Evolutionary conservation across 306 rosid species (phyloP), one percentile per base, ranked within the genome.

Genomic region (Cucurbita maxima): DNA sequence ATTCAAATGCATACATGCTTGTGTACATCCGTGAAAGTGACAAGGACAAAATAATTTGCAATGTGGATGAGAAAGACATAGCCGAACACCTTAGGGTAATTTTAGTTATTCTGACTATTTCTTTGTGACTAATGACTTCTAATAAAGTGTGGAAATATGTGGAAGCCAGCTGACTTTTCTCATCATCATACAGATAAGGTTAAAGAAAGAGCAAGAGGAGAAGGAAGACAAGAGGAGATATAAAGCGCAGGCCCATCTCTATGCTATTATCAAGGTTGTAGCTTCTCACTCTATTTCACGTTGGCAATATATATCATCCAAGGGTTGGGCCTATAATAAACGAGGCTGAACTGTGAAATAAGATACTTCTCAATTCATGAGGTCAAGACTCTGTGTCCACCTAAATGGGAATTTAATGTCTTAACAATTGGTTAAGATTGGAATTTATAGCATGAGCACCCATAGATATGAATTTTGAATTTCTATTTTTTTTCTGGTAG

Each of bases 1-100:
- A 84, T 83, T 93, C 98, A 7, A 93, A 93, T 77, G 98, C 97
- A 1, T 93, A 93, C 77, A 93, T 93, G 97, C 98, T 93, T 82
- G 97, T 93, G 41, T 93, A 93, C 78, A 86, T 93, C 59, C 91
- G 98, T 38, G 97, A 90, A 71, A 84, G 88, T 79, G 98, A 90
- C 83, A 92, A 83, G 79, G 98, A 92, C 58, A 92, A 87, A 74
- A 88, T 92, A 73, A 90, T 92, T 62, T 92, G 96, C 79, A 80
- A 90, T 38, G 96, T 92, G 76, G 96, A 88, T 71, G 96, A 93
- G 84, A 83, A 84, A 78, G 96, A 90, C 87, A 88, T 90, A 71
- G 96, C 98, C 2, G 88, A 88, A 77, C 96, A 93, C 76, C 82
- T 88, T 51, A 86, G 87, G 88, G 98, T 93, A 90, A 43, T 30